Evolutionary conservation across 306 rosid genomes (phyloP).

Genomic region (Malus orientalis): DNA sequence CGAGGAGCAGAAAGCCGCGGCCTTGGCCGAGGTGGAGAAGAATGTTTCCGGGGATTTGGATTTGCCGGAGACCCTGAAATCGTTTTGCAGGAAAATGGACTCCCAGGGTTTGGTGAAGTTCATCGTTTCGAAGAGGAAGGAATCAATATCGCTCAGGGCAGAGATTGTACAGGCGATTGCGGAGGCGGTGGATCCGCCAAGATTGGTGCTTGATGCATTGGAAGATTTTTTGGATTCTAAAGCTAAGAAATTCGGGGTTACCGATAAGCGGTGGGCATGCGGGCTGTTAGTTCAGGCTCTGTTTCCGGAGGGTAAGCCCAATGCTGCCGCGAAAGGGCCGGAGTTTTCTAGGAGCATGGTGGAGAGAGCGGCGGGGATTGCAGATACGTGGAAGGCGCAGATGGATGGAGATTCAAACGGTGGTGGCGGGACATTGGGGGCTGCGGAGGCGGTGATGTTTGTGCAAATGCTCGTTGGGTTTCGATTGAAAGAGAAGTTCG

Average conservation of each 20-base stretch:
- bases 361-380: conserved; percentile 40
- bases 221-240: conserved; percentile 48
- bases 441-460: conserved; percentile 77
- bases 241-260: conserved; percentile 48
- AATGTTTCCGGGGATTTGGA: conserved; percentile 12
- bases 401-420: conserved; percentile 29
- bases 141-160: conserved; percentile 50
- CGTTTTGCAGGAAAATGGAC: conserved; percentile 61
- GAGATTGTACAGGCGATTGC: conserved; percentile 43
- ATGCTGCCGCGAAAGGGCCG: not conserved
- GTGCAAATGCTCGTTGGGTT: conserved; percentile 69
- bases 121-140: conserved; percentile 61
- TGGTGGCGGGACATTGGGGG: conserved; percentile 32
- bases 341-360: conserved; percentile 36
- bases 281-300: conserved; percentile 64
- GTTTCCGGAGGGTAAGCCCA: conserved; percentile 24
- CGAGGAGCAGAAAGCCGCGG: conserved; percentile 40
- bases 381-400: conserved; percentile 57
- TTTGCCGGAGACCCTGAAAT: conserved; percentile 38
- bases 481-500: conserved; percentile 29
- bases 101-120: conserved; percentile 39
- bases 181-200: conserved; percentile 71
- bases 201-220: conserved; percentile 53
- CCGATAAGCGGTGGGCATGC: conserved; percentile 81
- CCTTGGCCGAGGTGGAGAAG: conserved; percentile 39